Base-by-base conservation (phyloP, 805 yeast genomes). In the Candida manassasensis region DNA sequence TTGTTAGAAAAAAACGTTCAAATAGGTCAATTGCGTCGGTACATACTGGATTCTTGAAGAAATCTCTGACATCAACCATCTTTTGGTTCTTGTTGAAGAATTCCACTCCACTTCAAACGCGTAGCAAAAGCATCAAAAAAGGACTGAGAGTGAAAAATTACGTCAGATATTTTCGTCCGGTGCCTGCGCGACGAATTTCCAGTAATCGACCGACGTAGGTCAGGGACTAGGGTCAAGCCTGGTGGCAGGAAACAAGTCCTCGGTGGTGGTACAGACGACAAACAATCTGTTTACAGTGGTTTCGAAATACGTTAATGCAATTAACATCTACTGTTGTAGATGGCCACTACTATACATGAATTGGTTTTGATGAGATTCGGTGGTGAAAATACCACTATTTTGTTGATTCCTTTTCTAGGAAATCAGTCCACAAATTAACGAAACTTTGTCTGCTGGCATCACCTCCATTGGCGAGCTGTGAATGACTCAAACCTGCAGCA, bases 341-440 rank as follows among this genome's bases (percentile, higher is more conserved):
- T n/a, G 12, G 12, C 12, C 14, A 8, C 10, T 21, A 21, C 22
- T 21, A 21, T 21, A 21, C 22, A 21, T 8, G 22, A 21, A 21
- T 21, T 10, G 9, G 7, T 21, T 10, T 8, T 21, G 22, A 21
- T 24, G 9, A 24, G 12, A n/a, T n/a, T n/a, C n/a, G n/a, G n/a
- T n/a, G n/a, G n/a, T n/a, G n/a, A n/a, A n/a, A n/a, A n/a, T 21
- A 11, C 24, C 11, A 27, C n/a, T 30, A 21, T 30, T 32, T 32
- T 16, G 35, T 41, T 1, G 85, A 75, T 55, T 84, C 90, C 47
- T 78, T 81, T 48, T 84, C 90, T 43, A 84, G 61, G 44, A 75
- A 84, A 33, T 83, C 90, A 0, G 90, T 83, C 93, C 93, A 84
- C 33, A 82, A 54, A 1, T 84, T 74, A 3, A 81, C 84, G 59